phyloP scores from a whole-genome alignment of 139 green algal genomes.

The Volvox reticuliferus region DNA sequence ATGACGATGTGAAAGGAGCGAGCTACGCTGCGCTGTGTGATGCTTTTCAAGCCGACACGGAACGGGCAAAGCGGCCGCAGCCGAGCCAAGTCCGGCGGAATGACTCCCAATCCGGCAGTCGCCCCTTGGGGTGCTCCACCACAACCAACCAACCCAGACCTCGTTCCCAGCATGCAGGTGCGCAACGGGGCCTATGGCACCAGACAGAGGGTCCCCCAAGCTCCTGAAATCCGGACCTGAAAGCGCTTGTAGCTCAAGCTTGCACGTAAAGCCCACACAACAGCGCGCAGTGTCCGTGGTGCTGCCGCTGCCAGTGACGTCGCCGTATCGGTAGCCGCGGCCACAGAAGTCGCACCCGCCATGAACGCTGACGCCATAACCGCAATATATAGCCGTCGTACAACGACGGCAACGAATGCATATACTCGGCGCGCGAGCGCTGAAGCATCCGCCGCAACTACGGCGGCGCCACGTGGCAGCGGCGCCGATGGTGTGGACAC shows the following conservation, averaged over 20 bases:
- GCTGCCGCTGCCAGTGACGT: conserved; percentile 40
- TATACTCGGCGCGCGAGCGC: conserved; percentile 6
- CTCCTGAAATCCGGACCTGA: neutral
- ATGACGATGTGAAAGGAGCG: too few species aligned
- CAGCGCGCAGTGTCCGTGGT: conserved; percentile 52
- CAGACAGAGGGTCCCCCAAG: too few species aligned
- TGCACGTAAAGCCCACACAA: conserved; percentile 55
- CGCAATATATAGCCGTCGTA: conserved; percentile 3
- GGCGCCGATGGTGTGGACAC: neutral
- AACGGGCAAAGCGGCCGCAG: too few species aligned
- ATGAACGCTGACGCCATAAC: neutral
- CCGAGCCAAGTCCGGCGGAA: too few species aligned
- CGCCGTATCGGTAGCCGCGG: conserved; percentile 12
- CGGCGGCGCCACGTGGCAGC: neutral
- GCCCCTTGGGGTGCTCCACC: too few species aligned
- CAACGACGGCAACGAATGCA: neutral
- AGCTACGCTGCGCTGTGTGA: too few species aligned
- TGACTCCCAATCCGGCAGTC: too few species aligned
- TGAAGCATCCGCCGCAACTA: conserved; percentile 11
- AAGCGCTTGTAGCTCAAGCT: conserved; percentile 57
- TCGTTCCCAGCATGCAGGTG: too few species aligned
- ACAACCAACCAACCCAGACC: too few species aligned
- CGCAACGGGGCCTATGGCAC: too few species aligned
- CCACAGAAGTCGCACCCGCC: conserved; percentile 4
- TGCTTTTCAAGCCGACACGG: too few species aligned